These are phyloP conservation scores for Mercurialis annua DNA, from an alignment of 345 rosid species.

Conservation along the genomic window DNA sequence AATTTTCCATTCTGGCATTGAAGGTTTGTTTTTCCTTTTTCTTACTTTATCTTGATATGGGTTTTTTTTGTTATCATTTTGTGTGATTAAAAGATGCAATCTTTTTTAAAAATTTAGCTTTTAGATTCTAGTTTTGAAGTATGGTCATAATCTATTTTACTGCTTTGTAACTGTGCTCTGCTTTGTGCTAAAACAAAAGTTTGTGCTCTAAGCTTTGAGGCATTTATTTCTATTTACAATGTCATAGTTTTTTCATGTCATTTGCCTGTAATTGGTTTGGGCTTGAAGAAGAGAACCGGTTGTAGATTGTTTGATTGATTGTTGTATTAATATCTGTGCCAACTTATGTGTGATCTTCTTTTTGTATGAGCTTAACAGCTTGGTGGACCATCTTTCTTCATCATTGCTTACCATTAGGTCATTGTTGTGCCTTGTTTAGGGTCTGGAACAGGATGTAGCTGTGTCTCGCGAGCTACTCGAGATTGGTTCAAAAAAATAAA, in stretches of 20 bases:
- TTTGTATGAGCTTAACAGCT: not conserved
- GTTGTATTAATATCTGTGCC: not conserved
- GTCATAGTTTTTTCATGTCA: not conserved
- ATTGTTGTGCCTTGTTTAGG: not conserved
- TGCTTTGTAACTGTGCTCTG: not conserved
- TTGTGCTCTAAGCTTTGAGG: not conserved
- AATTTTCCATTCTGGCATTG: constrained; percentile 86
- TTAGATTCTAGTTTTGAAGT: not conserved
- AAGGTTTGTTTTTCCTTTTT: constrained; percentile 44
- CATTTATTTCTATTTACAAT: not conserved
- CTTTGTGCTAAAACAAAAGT: not conserved
- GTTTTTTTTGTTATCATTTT: not conserved
- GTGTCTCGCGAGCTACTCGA: too few relatives aligned
- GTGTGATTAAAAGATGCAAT: not conserved
- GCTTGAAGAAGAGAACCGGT: not conserved
- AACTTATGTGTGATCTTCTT: not conserved
- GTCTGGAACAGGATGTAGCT: too few relatives aligned
- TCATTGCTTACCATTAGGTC: not conserved
- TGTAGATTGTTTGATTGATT: not conserved
- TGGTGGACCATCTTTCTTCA: not conserved
- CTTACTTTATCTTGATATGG: not conserved
- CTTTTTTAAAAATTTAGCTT: not conserved
- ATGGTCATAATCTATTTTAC: not conserved
- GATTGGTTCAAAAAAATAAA: too few relatives aligned
- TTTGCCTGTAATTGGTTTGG: not conserved